A percentile compares a stretch with the other conserved stretches of the same genome.
Conservation (phyloP, 495 filamentous ascomycete species). For the Penicillium dipodomyicola region DNA sequence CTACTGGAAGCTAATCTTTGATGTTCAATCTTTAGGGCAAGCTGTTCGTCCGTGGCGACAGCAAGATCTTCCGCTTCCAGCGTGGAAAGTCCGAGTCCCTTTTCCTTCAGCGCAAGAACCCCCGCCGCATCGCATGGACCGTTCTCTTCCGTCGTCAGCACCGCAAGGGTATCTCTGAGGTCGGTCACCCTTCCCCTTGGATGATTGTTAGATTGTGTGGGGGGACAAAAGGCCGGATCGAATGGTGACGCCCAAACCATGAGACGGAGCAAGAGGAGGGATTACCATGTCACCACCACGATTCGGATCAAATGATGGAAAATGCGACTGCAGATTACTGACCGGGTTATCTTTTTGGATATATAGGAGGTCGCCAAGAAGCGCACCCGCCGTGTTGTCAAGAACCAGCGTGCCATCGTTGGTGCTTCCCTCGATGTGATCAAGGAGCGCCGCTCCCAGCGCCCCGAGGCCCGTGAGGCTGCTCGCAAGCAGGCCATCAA, state of each 20-base stretch:
- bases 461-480: slow-evolving; percentile 91
- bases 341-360: slow-evolving; percentile 33
- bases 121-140: slow-evolving; percentile 97
- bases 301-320: slow-evolving; percentile 8
- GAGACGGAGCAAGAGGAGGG: slow-evolving; percentile 25
- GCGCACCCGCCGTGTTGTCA: slow-evolving; percentile 96
- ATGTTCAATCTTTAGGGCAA: slow-evolving; percentile 69
- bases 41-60: slow-evolving; percentile 98
- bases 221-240: slow-evolving; percentile 15
- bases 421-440: slow-evolving; percentile 98
- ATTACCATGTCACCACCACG: slow-evolving; percentile 3
- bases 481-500: slow-evolving; percentile 89
- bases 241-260: slow-evolving; percentile 4
- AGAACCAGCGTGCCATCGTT: slow-evolving; percentile 97
- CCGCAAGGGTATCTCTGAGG: slow-evolving; percentile 99
- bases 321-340: slow-evolving; percentile 32
- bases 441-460: slow-evolving; percentile 93
- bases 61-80: slow-evolving; percentile 99
- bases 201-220: slow-evolving; percentile 21
- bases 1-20: slow-evolving; percentile 26
- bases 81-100: slow-evolving; percentile 99
- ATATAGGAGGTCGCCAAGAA: slow-evolving; percentile 98
- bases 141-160: slow-evolving; percentile 96
- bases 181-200: slow-evolving; percentile 52
- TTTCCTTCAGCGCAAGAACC: slow-evolving; percentile 99